A percentile compares a stretch with the other conserved stretches of the same genome.
These are phyloP conservation scores for Cladophialophora bantiana DNA, from an alignment of 2,329 filamentous ascomycete genomes.

Conservation along the genomic window DNA sequence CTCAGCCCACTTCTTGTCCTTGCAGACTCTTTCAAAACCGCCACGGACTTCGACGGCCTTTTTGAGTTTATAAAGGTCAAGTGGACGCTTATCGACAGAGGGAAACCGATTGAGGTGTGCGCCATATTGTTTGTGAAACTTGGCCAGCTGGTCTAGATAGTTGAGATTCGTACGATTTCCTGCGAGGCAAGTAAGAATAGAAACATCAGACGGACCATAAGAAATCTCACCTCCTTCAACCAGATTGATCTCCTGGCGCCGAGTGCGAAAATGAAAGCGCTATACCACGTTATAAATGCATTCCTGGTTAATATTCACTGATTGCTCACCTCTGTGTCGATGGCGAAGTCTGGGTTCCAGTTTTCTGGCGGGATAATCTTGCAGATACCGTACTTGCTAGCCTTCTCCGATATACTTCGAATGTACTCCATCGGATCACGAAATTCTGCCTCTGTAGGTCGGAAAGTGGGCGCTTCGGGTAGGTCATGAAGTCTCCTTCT, in stretches of 20 bases:
- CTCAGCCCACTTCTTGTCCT: slow-evolving; percentile 98
- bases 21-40: slow-evolving; percentile 96
- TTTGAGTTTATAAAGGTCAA: slow-evolving; percentile 94
- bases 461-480: slow-evolving; percentile 87
- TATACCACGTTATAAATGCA: slow-evolving; percentile 48
- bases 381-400: slow-evolving; percentile 86
- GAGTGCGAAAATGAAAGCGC: slow-evolving; percentile 96
- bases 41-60: slow-evolving; percentile 95
- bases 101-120: slow-evolving; percentile 92
- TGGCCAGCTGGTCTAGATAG: slow-evolving; percentile 91
- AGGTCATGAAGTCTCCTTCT: slow-evolving; percentile 82
- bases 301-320: not conserved
- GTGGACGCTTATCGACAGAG: slow-evolving; percentile 94
- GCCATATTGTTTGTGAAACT: slow-evolving; percentile 96
- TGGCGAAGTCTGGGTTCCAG: slow-evolving; percentile 95
- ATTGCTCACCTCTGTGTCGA: slow-evolving; percentile 85
- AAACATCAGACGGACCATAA: slow-evolving; percentile 29
- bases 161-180: slow-evolving; percentile 94
- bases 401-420: slow-evolving; percentile 86
- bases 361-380: slow-evolving; percentile 92
- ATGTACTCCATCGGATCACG: slow-evolving; percentile 94
- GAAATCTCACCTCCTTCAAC: slow-evolving; percentile 87
- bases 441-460: slow-evolving; percentile 91
- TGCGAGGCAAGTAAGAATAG: slow-evolving; percentile 52
- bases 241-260: slow-evolving; percentile 95